phyloP scores from a whole-genome alignment of 768 basidiomycete species.

The Suillus discolor region DNA sequence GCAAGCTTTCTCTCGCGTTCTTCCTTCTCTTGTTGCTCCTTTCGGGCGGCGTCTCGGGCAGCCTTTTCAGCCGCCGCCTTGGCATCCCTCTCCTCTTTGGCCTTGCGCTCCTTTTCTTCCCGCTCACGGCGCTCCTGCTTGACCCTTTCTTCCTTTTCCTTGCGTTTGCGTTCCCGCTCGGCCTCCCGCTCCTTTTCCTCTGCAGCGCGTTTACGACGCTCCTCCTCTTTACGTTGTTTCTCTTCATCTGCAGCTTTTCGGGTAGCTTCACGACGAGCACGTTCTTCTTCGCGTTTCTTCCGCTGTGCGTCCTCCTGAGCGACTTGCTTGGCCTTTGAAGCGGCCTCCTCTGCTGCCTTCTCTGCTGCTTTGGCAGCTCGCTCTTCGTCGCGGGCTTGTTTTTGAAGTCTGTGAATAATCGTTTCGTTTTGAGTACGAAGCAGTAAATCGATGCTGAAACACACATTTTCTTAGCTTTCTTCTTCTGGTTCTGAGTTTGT shows the following conservation, averaged over 20 bases:
- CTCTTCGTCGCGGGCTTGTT: conserved; percentile 91
- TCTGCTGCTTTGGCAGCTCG: conserved; percentile 81
- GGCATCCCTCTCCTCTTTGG: conserved; percentile 65
- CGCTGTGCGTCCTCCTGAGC: conserved; percentile 81
- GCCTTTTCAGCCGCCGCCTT: conserved; percentile 52
- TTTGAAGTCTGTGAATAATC: conserved; percentile 69
- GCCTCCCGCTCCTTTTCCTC: conserved; percentile 83
- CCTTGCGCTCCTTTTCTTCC: conserved; percentile 67
- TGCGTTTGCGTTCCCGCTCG: conserved; percentile 73
- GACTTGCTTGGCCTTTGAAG: conserved; percentile 70
- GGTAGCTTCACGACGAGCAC: conserved; percentile 71
- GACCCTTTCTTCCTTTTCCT: conserved; percentile 70
- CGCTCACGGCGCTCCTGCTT: conserved; percentile 53
- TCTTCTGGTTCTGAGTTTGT: conserved; percentile 95
- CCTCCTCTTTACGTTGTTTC: conserved; percentile 80
- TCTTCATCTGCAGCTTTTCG: conserved; percentile 85
- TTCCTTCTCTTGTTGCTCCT: conserved; percentile 57
- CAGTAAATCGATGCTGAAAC: conserved; percentile 29
- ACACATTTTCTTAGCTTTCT: conserved; percentile 98
- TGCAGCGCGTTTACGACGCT: conserved; percentile 69
- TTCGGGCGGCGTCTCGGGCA: conserved; percentile 37
- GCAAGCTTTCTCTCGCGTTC: conserved; percentile 69
- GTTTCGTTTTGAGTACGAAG: conserved; percentile 6
- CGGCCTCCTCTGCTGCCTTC: conserved; percentile 85
- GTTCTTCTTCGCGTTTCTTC: conserved; percentile 86